Base-by-base conservation (phyloP, 2,329 filamentous ascomycete species). In the Trichocomaceae sp. region DNA sequence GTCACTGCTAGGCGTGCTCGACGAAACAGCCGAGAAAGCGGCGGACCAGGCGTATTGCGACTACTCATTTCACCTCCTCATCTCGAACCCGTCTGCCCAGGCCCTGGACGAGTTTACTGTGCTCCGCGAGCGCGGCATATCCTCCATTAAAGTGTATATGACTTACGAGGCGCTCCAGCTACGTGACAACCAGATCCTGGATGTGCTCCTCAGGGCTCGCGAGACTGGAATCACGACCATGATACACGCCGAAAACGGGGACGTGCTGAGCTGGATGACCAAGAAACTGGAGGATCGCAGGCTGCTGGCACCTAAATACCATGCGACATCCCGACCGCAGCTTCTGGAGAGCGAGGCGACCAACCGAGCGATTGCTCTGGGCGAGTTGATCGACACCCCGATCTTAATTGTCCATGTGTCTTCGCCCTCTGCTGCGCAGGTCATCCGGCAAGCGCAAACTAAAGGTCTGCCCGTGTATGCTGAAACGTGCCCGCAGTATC, bases 401-500 rank as follows among this genome's bases (percentile, higher is more conserved):
- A 77, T 81, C 47, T 63, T 81, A 37, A 72, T 82, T 31, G 79
- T 81, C 39, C 79, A 81, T 61, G 74, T 81, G 64, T 75, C 71
- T 5, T 77, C 75, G 5, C 69, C 75, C 64, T 75, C 71, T 9
- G 79, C 79, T 1, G 74, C 77, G 5, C 63, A 68, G 3, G 74
- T 77, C 58, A 76, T 82, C 53, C 73, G 77, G 20, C 64, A 70
- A n/a, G 79, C 80, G 0, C 79, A 83, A 61, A 75, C 74, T 4
- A 63, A 72, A 2, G 74, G 76, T 0, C 68, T 81, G 10, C 79
- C 80, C 0, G 72, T 83, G 15, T 78, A 79, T 58, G 80, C 77
- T 1, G 79, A 83, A 62, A 83, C 80, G 0, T 83, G 80, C 60
- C 80, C 80, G 2, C 80, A 83, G 55, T 83, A 83, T 58, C 71